Conservation (phyloP, 1,284 basidiomycete species). For the Bjerkandera adusta region DNA sequence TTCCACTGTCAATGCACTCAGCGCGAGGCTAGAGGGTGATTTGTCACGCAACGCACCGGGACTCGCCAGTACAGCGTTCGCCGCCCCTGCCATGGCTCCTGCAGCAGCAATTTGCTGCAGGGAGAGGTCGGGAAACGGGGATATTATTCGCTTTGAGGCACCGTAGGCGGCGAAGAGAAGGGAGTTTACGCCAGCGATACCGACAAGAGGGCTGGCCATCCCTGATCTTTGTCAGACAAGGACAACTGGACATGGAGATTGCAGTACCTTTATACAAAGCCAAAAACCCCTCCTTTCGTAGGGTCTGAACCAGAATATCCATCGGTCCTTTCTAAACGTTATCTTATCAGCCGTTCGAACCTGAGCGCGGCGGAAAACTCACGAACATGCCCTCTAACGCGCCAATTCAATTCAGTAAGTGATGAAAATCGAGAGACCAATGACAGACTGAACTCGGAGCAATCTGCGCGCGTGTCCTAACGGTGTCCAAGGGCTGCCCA, state of each 20-base stretch:
- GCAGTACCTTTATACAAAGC: conserved; percentile 90
- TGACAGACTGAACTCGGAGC: conserved; percentile 55
- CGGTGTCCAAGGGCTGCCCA: conserved; percentile 85
- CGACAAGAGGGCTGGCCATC: conserved; percentile 88
- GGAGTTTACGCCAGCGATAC: conserved; percentile 96
- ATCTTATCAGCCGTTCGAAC: background rate
- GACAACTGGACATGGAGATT: background rate
- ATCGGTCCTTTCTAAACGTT: conserved; percentile 82
- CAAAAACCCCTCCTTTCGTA: conserved; percentile 85
- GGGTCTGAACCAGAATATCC: conserved; percentile 81
- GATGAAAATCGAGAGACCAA: conserved; percentile 8
- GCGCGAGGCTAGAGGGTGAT: background rate
- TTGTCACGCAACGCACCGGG: conserved; percentile 59
- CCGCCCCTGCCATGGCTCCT: conserved; percentile 89
- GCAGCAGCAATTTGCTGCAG: conserved; percentile 81
- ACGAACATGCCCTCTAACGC: conserved; percentile 78
- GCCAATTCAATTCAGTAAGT: conserved; percentile 2
- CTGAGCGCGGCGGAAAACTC: conserved; percentile 33
- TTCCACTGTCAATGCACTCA: conserved; percentile 51
- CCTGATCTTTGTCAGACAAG: conserved; percentile 44
- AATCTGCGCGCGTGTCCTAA: conserved; percentile 81
- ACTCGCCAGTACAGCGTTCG: conserved; percentile 85
- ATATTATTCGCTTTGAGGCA: conserved; percentile 77
- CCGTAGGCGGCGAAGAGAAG: conserved; percentile 92
- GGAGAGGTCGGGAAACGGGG: conserved; percentile 82